phyloP scores from a whole-genome alignment of 306 rosid genomes.

The Crataegus laevigata region DNA sequence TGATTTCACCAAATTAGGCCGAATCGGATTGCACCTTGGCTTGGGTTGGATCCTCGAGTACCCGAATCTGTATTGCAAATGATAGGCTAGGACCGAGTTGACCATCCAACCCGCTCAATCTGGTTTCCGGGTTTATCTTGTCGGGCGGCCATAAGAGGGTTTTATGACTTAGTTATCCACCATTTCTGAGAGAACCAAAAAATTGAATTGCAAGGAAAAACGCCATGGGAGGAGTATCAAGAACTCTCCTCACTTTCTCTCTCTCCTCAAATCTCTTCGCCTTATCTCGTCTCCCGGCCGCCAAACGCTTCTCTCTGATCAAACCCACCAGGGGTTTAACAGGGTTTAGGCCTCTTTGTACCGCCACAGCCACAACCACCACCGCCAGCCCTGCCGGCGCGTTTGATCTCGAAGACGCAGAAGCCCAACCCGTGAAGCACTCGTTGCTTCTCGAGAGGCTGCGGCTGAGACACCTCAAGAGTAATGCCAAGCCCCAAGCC shows the following conservation, averaged over 20 bases:
- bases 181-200: neutral
- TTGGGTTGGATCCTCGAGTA: too few species aligned
- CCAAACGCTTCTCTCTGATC: conserved; percentile 34
- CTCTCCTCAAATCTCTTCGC: conserved; percentile 27
- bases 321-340: conserved; percentile 28
- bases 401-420: conserved; percentile 16
- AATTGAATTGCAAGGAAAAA: neutral
- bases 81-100: too few species aligned
- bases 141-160: neutral
- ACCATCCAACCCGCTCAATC: neutral
- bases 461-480: conserved; percentile 60
- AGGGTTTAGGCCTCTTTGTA: conserved; percentile 55
- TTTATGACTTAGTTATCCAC: neutral
- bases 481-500: conserved; percentile 14
- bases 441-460: conserved; percentile 67
- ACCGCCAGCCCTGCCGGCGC: neutral
- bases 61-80: too few species aligned
- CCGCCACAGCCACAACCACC: conserved; percentile 27
- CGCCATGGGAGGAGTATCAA: conserved; percentile 61
- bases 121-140: neutral
- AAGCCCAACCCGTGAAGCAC: conserved; percentile 44
- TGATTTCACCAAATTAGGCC: too few species aligned
- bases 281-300: conserved; percentile 40
- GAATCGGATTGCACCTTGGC: too few species aligned
- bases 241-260: conserved; percentile 41